These are phyloP conservation scores for Inonotus hispidus DNA, from an alignment of 1,284 basidiomycete genomes.

Conservation along the genomic window DNA sequence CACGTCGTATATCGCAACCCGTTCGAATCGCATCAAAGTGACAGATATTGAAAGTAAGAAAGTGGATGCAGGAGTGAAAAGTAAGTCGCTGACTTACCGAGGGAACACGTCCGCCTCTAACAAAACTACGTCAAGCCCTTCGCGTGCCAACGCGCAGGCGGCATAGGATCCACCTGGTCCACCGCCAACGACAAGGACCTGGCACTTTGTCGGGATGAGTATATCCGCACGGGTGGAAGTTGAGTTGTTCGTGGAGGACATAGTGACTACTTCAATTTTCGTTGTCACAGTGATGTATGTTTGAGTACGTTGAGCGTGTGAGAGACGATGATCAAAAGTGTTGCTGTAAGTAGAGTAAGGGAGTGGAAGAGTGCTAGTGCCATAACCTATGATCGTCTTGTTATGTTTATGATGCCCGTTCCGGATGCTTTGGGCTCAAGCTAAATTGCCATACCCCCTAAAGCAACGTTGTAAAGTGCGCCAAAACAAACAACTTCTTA, in stretches of 20 bases:
- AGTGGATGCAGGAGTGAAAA: not conserved
- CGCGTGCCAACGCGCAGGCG: constrained; percentile 62
- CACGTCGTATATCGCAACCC: not conserved
- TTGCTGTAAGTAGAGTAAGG: too few relatives aligned
- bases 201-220: not conserved
- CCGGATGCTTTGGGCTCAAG: too few relatives aligned
- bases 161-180: constrained; percentile 73
- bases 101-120: constrained; percentile 68
- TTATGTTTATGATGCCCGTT: too few relatives aligned
- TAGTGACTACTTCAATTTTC: not conserved
- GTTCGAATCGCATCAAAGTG: not conserved
- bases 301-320: too few relatives aligned
- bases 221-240: not conserved
- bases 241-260: not conserved
- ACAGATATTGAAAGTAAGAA: not conserved
- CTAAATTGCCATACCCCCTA: too few relatives aligned
- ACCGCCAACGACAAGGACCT: constrained; percentile 44
- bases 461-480: too few relatives aligned
- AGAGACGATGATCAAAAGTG: too few relatives aligned
- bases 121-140: constrained; percentile 63
- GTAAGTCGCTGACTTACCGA: constrained; percentile 30
- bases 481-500: too few relatives aligned
- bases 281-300: too few relatives aligned
- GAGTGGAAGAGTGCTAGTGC: too few relatives aligned
- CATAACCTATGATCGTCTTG: too few relatives aligned